A percentile compares a stretch with the other conserved stretches of the same genome.
Evolutionary conservation across 2,329 filamentous ascomycete genomes (phyloP).

Genomic region (Pseudogymnoascus sp.): DNA sequence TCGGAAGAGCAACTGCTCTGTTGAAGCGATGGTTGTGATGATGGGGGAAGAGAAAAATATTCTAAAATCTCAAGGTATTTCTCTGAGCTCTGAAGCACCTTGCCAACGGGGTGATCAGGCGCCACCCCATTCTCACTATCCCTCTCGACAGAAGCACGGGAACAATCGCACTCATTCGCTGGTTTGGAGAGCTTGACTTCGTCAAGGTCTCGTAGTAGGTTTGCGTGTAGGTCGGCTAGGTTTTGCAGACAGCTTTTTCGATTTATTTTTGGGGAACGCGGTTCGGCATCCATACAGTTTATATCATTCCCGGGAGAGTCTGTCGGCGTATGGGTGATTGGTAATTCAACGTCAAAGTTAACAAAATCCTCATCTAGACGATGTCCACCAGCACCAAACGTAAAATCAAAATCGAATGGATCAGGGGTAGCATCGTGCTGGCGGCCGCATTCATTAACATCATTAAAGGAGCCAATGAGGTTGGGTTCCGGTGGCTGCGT

Average conservation of each 20-base stretch:
- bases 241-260: neutral
- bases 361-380: neutral
- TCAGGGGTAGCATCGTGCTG: neutral
- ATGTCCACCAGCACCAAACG: neutral
- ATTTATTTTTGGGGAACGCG: neutral
- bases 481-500: neutral
- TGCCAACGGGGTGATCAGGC: neutral
- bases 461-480: neutral
- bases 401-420: neutral
- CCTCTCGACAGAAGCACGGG: neutral
- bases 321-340: neutral
- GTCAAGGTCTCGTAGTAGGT: neutral
- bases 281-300: neutral
- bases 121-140: neutral
- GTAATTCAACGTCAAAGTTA: neutral
- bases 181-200: conserved; percentile 4
- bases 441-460: neutral
- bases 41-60: neutral
- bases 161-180: neutral
- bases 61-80: neutral
- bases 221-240: neutral
- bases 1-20: neutral
- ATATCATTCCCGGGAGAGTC: neutral
- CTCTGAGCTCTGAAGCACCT: neutral
- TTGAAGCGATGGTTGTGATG: neutral